Conservation (phyloP, 345 rosid species). For the Syzygium aromaticum region DNA sequence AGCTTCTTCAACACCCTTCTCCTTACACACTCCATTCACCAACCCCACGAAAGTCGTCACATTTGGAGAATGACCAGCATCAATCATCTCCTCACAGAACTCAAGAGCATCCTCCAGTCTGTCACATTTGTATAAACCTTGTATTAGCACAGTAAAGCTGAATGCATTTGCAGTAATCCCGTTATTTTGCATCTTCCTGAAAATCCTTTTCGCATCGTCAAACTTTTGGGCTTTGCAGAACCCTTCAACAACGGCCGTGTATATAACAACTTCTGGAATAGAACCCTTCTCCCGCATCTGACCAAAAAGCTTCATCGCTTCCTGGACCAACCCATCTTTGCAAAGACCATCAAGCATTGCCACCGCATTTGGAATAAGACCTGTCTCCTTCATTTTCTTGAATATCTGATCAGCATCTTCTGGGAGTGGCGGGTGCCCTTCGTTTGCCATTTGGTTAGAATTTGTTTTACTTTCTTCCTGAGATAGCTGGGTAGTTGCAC, state of each 20-base stretch:
- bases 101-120: conserved; percentile 56
- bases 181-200: conserved; percentile 65
- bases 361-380: conserved; percentile 82
- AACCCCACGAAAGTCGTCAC: conserved; percentile 72
- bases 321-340: conserved; percentile 85
- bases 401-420: conserved; percentile 58
- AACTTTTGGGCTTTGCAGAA: conserved; percentile 73
- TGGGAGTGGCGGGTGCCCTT: conserved; percentile 8
- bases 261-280: conserved; percentile 82
- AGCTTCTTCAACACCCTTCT: conserved; percentile 57
- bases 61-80: conserved; percentile 85
- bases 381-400: conserved; percentile 83
- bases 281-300: conserved; percentile 78
- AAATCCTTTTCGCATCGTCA: conserved; percentile 79
- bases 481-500: neutral
- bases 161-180: conserved; percentile 71
- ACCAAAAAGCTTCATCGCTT: conserved; percentile 86
- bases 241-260: conserved; percentile 90
- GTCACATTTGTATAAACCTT: conserved; percentile 50
- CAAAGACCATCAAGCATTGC: conserved; percentile 97
- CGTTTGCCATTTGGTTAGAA: neutral
- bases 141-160: conserved; percentile 51
- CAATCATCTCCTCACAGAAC: conserved; percentile 60
- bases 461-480: conserved; percentile 14
- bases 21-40: conserved; percentile 64